Conservation (phyloP, 768 basidiomycete genomes). For the Kwoniella bestiolae region DNA sequence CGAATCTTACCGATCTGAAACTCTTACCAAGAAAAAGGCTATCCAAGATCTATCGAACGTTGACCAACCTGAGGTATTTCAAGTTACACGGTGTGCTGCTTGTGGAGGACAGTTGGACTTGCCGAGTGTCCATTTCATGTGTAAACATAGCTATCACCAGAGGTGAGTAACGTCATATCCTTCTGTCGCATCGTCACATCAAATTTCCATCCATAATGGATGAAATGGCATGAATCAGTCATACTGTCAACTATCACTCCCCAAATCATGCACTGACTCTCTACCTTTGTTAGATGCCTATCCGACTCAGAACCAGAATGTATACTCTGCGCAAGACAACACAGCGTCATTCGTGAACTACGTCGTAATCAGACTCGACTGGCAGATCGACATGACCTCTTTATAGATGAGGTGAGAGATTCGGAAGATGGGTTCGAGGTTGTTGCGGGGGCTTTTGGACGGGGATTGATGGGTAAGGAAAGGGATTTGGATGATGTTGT, state of each 20-base stretch:
- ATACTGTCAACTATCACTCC: background rate
- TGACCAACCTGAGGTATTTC: conserved; percentile 82
- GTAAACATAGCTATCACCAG: conserved; percentile 95
- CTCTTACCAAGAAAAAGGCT: conserved; percentile 74
- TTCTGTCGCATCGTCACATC: background rate
- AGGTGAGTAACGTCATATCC: conserved; percentile 62
- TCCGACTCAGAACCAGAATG: conserved; percentile 87
- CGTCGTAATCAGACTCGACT: conserved; percentile 80
- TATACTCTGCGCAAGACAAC: conserved; percentile 81
- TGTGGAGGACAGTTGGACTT: conserved; percentile 90
- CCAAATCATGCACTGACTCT: background rate
- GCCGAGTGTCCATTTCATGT: conserved; percentile 96
- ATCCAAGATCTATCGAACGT: conserved; percentile 79
- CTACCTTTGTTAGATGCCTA: conserved; percentile 68
- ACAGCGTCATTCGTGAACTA: conserved; percentile 88
- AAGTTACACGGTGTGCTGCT: conserved; percentile 87
- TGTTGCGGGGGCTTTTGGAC: conserved; percentile 57
- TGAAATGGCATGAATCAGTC: too few relatives aligned
- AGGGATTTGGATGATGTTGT: conserved; percentile 14
- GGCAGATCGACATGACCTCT: conserved; percentile 61
- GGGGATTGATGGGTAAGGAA: conserved; percentile 38
- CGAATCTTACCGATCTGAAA: conserved; percentile 85
- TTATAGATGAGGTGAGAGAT: conserved; percentile 57
- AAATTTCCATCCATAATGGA: too few relatives aligned
- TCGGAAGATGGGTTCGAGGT: conserved; percentile 58